phyloP scores from a whole-genome alignment of 2,329 filamentous ascomycete species.

The Aplosporella prunicola region DNA sequence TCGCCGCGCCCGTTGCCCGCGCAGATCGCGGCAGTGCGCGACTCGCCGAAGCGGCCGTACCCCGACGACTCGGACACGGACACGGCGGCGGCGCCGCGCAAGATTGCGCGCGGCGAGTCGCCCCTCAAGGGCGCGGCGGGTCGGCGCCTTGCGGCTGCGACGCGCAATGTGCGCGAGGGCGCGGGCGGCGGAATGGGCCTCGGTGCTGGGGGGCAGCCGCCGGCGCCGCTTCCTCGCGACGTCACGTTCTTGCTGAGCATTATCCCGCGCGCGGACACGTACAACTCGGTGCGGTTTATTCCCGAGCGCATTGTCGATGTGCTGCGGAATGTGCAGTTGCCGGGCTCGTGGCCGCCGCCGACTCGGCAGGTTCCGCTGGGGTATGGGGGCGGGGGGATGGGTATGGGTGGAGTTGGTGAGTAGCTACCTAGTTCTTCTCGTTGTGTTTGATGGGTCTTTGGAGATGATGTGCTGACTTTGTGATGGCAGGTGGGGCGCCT shows the following conservation, averaged over 20 bases:
- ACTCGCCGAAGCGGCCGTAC: slow-evolving; percentile 39
- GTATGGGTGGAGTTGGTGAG: too few species aligned
- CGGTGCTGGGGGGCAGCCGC: slow-evolving; percentile 24
- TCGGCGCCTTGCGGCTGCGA: slow-evolving; percentile 69
- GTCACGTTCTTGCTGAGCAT: slow-evolving; percentile 51
- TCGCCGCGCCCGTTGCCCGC: slow-evolving; percentile 12
- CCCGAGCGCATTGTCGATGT: slow-evolving; percentile 63
- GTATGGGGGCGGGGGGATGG: too few species aligned
- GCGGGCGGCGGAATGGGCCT: slow-evolving; percentile 14
- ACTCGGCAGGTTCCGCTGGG: slow-evolving; percentile 2
- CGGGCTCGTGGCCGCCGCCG: slow-evolving; percentile 42
- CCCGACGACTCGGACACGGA: slow-evolving; percentile 64
- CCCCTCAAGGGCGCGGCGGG: slow-evolving; percentile 87
- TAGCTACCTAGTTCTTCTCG: background rate
- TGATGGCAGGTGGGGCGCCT: background rate
- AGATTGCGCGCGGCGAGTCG: slow-evolving; percentile 80
- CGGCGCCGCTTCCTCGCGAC: slow-evolving; percentile 63
- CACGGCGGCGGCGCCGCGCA: slow-evolving; percentile 55
- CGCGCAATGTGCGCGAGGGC: slow-evolving; percentile 27
- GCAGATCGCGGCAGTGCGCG: slow-evolving; percentile 16
- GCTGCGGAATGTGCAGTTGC: slow-evolving; percentile 43
- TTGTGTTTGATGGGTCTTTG: background rate
- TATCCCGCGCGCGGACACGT: slow-evolving; percentile 63
- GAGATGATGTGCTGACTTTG: too few species aligned
- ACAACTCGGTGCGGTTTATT: slow-evolving; percentile 61